Conservation (phyloP, 2,329 filamentous ascomycete genomes). For the Tolypocladium amazonense region DNA sequence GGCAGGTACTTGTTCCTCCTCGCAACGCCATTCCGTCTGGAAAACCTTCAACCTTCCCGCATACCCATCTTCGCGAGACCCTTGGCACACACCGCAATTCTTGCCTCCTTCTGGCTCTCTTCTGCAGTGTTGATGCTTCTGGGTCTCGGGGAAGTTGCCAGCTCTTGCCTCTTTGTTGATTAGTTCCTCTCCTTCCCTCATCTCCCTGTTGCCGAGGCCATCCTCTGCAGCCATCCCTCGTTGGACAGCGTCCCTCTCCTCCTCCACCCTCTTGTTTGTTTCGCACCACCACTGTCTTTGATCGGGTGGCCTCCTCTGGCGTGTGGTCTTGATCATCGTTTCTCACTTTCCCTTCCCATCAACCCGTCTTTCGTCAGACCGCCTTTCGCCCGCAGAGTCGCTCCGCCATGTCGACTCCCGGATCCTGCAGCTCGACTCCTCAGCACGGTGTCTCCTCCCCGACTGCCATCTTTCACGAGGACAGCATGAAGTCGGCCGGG, state of each 20-base stretch:
- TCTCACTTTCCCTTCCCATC: conserved; percentile 1
- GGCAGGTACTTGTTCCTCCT: not conserved
- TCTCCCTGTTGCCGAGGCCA: not conserved
- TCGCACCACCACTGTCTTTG: conserved; percentile 15
- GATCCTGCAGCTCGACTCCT: conserved; percentile 15
- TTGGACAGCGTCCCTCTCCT: conserved; percentile 1
- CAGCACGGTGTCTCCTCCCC: conserved; percentile 10
- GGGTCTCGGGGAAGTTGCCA: conserved; percentile 14
- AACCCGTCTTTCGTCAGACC: not conserved
- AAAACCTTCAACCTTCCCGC: conserved; percentile 2
- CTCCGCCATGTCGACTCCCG: conserved; percentile 18
- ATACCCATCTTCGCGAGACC: conserved; percentile 4
- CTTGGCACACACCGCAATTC: conserved; percentile 12
- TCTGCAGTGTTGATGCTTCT: conserved; percentile 1
- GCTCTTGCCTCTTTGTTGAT: conserved; percentile 9
- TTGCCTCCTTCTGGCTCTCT: conserved; percentile 11
- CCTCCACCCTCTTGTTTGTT: conserved; percentile 6
- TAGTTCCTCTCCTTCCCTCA: conserved; percentile 4
- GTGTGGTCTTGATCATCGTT: conserved; percentile 17
- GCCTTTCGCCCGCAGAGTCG: not conserved
- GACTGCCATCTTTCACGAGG: conserved; percentile 10
- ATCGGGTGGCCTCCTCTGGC: conserved; percentile 16
- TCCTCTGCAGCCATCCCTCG: conserved; percentile 4
- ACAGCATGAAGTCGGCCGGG: conserved; percentile 6
- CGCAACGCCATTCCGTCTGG: not conserved